Conservation (phyloP, 805 yeast genomes). For the Starmerella gropengiesseri region DNA sequence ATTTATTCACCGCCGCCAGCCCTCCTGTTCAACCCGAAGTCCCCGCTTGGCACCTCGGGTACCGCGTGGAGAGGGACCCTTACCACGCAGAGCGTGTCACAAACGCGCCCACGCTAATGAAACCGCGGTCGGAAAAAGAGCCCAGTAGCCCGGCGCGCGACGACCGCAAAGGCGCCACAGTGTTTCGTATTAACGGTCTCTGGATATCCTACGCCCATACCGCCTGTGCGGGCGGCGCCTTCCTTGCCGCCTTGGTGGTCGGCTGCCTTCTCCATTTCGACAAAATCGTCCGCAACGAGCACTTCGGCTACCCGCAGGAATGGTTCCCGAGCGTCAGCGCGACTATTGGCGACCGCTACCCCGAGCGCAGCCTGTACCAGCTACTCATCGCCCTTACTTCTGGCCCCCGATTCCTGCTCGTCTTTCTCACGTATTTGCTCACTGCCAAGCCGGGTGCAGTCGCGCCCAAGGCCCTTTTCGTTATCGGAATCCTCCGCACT, state of each 20-base stretch:
- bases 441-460: conserved; percentile 30
- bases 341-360: conserved; percentile 92
- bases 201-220: conserved; percentile 64
- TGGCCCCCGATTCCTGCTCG: conserved; percentile 74
- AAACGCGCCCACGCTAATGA: conserved; percentile 6
- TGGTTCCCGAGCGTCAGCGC: conserved; percentile 99
- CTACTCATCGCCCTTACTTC: conserved; percentile 83
- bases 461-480: conserved; percentile 30
- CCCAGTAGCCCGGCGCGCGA: no score
- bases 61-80: no score
- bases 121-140: conserved; percentile 5
- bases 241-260: conserved; percentile 58
- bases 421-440: conserved; percentile 39
- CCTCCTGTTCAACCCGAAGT: no score
- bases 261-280: conserved; percentile 73
- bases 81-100: no score
- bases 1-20: no score
- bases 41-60: no score
- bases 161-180: conserved; percentile 1
- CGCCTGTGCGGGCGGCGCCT: conserved; percentile 60
- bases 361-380: conserved; percentile 89
- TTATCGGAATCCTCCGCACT: conserved; percentile 73
- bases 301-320: conserved; percentile 88
- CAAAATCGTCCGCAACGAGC: conserved; percentile 79
- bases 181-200: conserved; percentile 36